Evolutionary conservation across 1,139 yeast genomes (phyloP).

Genomic region (Suhomyces panamericanus): DNA sequence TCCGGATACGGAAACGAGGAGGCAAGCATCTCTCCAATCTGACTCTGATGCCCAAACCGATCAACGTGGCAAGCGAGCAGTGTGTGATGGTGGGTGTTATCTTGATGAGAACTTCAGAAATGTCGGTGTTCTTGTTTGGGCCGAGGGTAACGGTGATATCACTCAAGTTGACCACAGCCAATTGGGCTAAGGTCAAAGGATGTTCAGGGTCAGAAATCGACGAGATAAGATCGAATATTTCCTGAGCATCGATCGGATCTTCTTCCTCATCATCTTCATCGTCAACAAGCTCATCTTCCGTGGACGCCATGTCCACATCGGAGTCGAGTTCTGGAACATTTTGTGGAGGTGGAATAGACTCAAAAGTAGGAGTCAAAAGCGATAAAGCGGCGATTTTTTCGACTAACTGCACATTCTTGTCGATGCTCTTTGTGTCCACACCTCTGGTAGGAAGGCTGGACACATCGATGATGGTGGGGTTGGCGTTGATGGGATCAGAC

Average conservation of each 20-base stretch:
- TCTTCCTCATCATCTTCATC: slow-evolving; percentile 38
- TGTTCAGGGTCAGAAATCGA: slow-evolving; percentile 97
- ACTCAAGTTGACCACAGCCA: slow-evolving; percentile 84
- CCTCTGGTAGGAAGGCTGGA: slow-evolving; percentile 73
- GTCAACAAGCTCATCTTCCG: slow-evolving; percentile 8
- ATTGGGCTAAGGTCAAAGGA: slow-evolving; percentile 90
- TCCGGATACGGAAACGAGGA: slow-evolving; percentile 75
- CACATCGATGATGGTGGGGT: slow-evolving; percentile 81
- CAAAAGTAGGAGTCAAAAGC: slow-evolving; percentile 13
- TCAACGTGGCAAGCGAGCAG: slow-evolving; percentile 92
- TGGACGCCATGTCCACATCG: slow-evolving; percentile 25
- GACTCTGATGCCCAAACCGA: slow-evolving; percentile 93
- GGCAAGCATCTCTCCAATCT: slow-evolving; percentile 88
- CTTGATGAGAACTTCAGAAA: slow-evolving; percentile 75
- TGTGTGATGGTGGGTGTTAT: slow-evolving; percentile 98
- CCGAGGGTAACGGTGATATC: slow-evolving; percentile 73
- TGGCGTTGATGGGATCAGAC: slow-evolving; percentile 86
- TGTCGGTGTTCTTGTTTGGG: slow-evolving; percentile 44
- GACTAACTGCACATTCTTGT: slow-evolving; percentile 21
- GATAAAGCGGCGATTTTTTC: slow-evolving; percentile 28
- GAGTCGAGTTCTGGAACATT: slow-evolving; percentile 28
- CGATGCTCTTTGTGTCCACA: slow-evolving; percentile 15
- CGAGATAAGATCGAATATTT: slow-evolving; percentile 66
- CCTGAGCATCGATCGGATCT: slow-evolving; percentile 73
- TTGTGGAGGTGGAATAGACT: slow-evolving; percentile 4